These are phyloP conservation scores for Leccinum rimulosum DNA, from an alignment of 768 basidiomycete genomes.

Conservation along the genomic window DNA sequence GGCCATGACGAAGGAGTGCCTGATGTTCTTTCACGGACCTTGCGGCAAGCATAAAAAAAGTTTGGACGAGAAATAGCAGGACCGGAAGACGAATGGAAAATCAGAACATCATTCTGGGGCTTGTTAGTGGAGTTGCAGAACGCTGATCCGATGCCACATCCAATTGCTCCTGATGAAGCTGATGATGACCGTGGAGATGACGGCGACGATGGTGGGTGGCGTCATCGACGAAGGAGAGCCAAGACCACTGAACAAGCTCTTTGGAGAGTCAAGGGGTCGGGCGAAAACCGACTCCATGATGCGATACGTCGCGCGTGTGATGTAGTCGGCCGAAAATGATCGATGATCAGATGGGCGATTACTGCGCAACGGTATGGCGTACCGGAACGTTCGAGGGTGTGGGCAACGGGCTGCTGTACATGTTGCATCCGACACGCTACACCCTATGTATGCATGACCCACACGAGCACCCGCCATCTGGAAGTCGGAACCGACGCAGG, in stretches of 20 bases:
- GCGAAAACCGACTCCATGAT: neutral
- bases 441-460: neutral
- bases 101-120: neutral
- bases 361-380: neutral
- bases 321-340: neutral
- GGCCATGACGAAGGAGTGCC: conserved; percentile 28
- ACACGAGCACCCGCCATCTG: neutral
- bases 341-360: neutral
- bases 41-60: neutral
- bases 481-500: neutral
- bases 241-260: neutral
- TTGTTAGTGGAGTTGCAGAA: neutral
- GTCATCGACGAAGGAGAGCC: neutral
- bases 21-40: conserved; percentile 9
- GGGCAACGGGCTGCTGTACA: neutral
- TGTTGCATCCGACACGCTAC: neutral
- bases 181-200: neutral
- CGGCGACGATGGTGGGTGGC: neutral
- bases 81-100: neutral
- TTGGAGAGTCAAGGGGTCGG: too few species aligned
- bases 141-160: neutral
- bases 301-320: neutral
- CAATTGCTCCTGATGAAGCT: neutral
- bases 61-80: neutral
- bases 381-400: neutral